Conservation (phyloP, 2,329 filamentous ascomycete species). For the Fusarium sulawesiense region DNA sequence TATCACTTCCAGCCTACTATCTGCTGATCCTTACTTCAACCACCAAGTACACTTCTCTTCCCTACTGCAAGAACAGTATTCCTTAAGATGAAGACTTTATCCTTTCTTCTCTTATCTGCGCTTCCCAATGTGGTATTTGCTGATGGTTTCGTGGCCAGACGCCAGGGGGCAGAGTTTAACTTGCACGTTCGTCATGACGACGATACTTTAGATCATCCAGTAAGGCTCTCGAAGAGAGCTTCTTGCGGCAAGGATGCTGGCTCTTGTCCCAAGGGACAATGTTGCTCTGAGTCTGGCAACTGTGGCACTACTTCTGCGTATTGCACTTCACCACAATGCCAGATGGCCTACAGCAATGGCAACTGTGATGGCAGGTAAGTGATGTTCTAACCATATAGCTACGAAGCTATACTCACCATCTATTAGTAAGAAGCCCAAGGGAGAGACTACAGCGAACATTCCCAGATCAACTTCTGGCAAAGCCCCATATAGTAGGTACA, state of each 20-base stretch:
- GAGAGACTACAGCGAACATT: conserved; percentile 46
- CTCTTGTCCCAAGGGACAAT: conserved; percentile 46
- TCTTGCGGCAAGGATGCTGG: conserved; percentile 49
- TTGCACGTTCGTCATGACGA: not conserved
- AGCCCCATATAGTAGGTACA: conserved; percentile 50
- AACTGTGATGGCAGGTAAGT: conserved; percentile 53
- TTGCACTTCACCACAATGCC: conserved; percentile 52
- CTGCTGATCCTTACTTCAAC: not conserved
- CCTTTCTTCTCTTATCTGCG: not conserved
- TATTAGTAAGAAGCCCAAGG: conserved; percentile 46
- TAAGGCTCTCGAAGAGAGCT: conserved; percentile 9
- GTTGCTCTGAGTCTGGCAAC: conserved; percentile 51
- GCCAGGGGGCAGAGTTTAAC: conserved; percentile 19
- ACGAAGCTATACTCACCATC: not conserved
- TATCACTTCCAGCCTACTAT: not conserved
- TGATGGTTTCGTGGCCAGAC: conserved; percentile 15
- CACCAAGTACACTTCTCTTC: not conserved
- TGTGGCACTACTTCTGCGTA: conserved; percentile 50
- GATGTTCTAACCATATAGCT: not conserved
- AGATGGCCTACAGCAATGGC: conserved; percentile 50
- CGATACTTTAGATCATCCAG: not conserved
- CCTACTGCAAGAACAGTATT: not conserved
- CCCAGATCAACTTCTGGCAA: conserved; percentile 45
- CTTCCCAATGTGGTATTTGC: not conserved
- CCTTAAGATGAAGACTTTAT: conserved; percentile 14